phyloP scores from a whole-genome alignment of 306 rosid genomes.

The Malus asiatica region DNA sequence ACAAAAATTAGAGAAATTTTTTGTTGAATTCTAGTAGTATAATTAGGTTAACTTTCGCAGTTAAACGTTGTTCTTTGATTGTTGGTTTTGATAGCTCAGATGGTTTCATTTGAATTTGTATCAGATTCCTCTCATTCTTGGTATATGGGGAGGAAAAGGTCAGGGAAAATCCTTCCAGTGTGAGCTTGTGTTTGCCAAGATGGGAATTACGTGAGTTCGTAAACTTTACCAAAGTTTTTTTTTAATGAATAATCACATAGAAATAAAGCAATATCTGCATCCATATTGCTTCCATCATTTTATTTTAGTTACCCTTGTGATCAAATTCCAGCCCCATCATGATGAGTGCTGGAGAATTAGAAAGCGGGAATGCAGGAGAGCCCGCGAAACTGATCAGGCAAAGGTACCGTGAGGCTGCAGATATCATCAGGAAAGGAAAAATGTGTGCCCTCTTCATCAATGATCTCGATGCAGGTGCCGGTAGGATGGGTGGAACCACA shows the following conservation, averaged over 20 bases:
- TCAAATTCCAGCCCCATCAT: slow-evolving; percentile 34
- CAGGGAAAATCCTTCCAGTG: slow-evolving; percentile 54
- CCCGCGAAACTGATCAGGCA: slow-evolving; percentile 45
- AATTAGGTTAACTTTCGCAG: background rate
- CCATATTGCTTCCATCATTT: background rate
- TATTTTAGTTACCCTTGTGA: background rate
- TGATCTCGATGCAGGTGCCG: slow-evolving; percentile 60
- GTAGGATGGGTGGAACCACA: slow-evolving; percentile 50
- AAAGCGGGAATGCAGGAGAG: slow-evolving; percentile 50
- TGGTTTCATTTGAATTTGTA: background rate
- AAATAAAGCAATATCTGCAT: background rate
- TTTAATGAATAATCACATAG: background rate
- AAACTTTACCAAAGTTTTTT: background rate
- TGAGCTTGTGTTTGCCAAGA: slow-evolving; percentile 47
- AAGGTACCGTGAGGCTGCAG: slow-evolving; percentile 38
- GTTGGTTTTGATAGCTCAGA: background rate
- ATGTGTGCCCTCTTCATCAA: slow-evolving; percentile 54
- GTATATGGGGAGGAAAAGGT: slow-evolving; percentile 49
- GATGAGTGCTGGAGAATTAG: slow-evolving; percentile 52
- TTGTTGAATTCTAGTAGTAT: background rate
- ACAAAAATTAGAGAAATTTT: background rate
- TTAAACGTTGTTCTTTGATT: background rate
- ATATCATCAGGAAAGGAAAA: slow-evolving; percentile 47
- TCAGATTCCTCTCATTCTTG: slow-evolving; percentile 41
- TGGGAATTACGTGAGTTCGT: slow-evolving; percentile 40